These are phyloP conservation scores for Penicillium antarcticum DNA, from an alignment of 495 filamentous ascomycete species.

Conservation along the genomic window DNA sequence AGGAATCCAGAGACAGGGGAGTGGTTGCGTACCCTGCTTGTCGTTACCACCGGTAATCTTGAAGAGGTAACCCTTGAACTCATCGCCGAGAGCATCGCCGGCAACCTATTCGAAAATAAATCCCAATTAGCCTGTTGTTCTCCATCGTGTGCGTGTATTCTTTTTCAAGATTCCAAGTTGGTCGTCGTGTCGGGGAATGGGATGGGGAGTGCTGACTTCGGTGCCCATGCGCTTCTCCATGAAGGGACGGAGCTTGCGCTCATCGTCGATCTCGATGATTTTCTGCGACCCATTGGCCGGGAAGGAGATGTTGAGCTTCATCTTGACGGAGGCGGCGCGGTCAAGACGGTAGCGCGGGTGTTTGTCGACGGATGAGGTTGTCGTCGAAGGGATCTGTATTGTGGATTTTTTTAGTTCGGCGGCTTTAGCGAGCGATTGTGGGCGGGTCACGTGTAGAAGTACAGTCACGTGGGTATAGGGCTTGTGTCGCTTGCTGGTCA, in stretches of 20 bases:
- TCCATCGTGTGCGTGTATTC: slow-evolving; percentile 12
- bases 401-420: slow-evolving; percentile 31
- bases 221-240: slow-evolving; percentile 95
- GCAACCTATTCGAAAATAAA: slow-evolving; percentile 43
- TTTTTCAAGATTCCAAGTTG: slow-evolving; percentile 7
- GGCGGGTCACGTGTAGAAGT: slow-evolving; percentile 22
- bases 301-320: slow-evolving; percentile 98
- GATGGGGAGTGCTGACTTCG: slow-evolving; percentile 63
- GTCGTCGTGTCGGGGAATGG: slow-evolving; percentile 5
- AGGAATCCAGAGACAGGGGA: neutral
- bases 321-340: slow-evolving; percentile 54
- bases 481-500: slow-evolving; percentile 2
- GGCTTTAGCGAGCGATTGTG: slow-evolving; percentile 33
- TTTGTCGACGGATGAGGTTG: slow-evolving; percentile 47
- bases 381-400: slow-evolving; percentile 32
- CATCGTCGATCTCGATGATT: slow-evolving; percentile 97
- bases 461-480: slow-evolving; percentile 9
- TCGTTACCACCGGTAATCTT: slow-evolving; percentile 99
- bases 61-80: slow-evolving; percentile 92
- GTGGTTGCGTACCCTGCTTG: slow-evolving; percentile 73
- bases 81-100: slow-evolving; percentile 90
- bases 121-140: slow-evolving; percentile 38
- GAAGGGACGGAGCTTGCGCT: slow-evolving; percentile 84
- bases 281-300: slow-evolving; percentile 99
- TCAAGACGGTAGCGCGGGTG: slow-evolving; percentile 51